phyloP scores from a whole-genome alignment of 371 early-diverging fungal genomes.

The Catenaria anguillulae region DNA sequence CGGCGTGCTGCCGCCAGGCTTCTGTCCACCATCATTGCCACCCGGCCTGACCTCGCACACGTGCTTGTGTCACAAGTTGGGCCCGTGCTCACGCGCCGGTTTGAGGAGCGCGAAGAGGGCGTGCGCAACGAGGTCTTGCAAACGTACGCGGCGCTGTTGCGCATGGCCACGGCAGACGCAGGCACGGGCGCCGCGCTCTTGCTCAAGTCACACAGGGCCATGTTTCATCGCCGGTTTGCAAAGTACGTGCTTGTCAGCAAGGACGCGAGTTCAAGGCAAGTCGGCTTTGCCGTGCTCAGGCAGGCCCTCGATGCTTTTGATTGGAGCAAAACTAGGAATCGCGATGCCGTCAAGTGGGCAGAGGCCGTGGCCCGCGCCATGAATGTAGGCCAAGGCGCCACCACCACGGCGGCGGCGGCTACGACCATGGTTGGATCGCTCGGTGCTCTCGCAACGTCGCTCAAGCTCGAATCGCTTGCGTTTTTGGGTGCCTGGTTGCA shows the following conservation, averaged over 20 bases:
- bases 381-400: no score
- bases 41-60: conserved; percentile 48
- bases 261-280: not conserved
- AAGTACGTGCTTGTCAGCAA: not conserved
- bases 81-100: conserved; percentile 55
- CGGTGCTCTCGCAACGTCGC: not conserved
- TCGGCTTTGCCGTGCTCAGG: not conserved
- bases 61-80: conserved; percentile 46
- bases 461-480: conserved; percentile 3
- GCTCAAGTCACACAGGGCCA: not conserved
- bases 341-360: not conserved
- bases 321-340: not conserved
- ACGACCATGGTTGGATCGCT: no score
- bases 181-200: not conserved
- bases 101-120: conserved; percentile 81
- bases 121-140: conserved; percentile 71
- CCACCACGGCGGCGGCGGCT: not conserved
- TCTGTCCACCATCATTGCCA: conserved; percentile 53
- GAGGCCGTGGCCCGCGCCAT: not conserved
- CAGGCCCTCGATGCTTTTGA: not conserved
- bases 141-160: conserved; percentile 55
- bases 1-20: conserved; percentile 72
- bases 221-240: not conserved
- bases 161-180: conserved; percentile 21
- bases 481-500: conserved; percentile 11